Conservation (phyloP, 768 basidiomycete genomes). For the Hemileccinum rubropunctum region DNA sequence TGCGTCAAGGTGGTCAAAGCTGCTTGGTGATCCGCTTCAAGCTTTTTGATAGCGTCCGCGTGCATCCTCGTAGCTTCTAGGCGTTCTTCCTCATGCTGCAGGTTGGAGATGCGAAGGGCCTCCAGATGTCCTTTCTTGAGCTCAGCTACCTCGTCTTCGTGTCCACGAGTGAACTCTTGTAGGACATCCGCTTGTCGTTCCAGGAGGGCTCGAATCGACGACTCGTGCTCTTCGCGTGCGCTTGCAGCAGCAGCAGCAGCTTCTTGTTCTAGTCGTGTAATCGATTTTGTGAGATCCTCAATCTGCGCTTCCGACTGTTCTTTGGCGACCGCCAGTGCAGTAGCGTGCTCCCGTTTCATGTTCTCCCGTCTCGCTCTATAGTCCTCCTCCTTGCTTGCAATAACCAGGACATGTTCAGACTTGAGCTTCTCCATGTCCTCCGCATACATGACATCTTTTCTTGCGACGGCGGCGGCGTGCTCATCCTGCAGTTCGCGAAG, state of each 20-base stretch:
- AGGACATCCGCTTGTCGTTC: slow-evolving; percentile 57
- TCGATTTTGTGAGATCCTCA: slow-evolving; percentile 59
- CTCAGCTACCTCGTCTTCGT: slow-evolving; percentile 52
- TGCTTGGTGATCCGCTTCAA: slow-evolving; percentile 48
- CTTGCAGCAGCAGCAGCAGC: slow-evolving; percentile 34
- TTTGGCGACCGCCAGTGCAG: slow-evolving; percentile 28
- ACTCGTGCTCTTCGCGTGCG: slow-evolving; percentile 47
- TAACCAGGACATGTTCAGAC: slow-evolving; percentile 54
- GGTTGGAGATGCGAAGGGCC: slow-evolving; percentile 31
- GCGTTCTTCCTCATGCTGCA: slow-evolving; percentile 37
- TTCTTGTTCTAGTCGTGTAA: slow-evolving; percentile 50
- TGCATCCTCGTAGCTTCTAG: slow-evolving; percentile 39
- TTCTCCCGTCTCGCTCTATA: slow-evolving; percentile 39
- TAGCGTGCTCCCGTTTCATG: slow-evolving; percentile 36
- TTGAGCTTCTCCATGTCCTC: slow-evolving; percentile 67
- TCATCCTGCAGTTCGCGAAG: slow-evolving; percentile 71
- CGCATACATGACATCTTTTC: slow-evolving; percentile 62
- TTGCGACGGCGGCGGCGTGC: slow-evolving; percentile 60
- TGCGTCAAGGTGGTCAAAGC: slow-evolving; percentile 42
- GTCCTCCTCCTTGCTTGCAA: slow-evolving; percentile 60
- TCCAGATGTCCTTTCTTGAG: slow-evolving; percentile 48
- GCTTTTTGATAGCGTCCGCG: slow-evolving; percentile 36
- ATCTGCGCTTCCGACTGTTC: slow-evolving; percentile 44
- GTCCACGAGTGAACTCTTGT: slow-evolving; percentile 51
- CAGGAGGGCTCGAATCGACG: slow-evolving; percentile 43